A percentile compares a stretch with the other conserved stretches of the same genome.
These are phyloP conservation scores for Eremothecium cymbalariae DNA, from an alignment of 1,139 yeast genomes.

Conservation along the genomic window DNA sequence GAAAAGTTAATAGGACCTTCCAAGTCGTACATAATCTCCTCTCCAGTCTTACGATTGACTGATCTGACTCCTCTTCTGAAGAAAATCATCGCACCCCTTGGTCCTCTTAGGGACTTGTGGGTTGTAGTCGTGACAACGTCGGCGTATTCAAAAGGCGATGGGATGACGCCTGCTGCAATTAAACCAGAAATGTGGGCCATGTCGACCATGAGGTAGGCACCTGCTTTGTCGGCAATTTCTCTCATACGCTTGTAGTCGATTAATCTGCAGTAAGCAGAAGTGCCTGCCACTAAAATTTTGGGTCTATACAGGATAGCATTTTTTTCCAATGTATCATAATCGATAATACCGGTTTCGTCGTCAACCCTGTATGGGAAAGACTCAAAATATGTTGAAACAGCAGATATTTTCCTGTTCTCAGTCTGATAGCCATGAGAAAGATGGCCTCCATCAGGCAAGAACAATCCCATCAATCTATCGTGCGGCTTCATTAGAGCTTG, in stretches of 20 bases:
- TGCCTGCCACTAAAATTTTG: conserved; percentile 92
- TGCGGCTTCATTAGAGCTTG: conserved; percentile 92
- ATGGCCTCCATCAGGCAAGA: conserved; percentile 97
- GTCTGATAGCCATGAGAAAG: conserved; percentile 98
- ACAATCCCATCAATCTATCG: conserved; percentile 94
- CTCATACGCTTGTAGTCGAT: conserved; percentile 95
- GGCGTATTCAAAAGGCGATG: conserved; percentile 92
- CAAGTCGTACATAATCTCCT: conserved; percentile 78
- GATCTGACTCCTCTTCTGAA: conserved; percentile 94
- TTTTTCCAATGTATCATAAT: conserved; percentile 87
- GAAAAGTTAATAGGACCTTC: conserved; percentile 95
- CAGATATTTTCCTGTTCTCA: conserved; percentile 88
- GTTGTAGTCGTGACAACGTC: conserved; percentile 98
- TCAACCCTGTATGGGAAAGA: conserved; percentile 97
- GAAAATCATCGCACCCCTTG: conserved; percentile 98
- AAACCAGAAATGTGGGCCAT: conserved; percentile 99
- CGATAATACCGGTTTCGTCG: conserved; percentile 85
- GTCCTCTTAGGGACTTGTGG: conserved; percentile 97
- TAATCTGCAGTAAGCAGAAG: conserved; percentile 92
- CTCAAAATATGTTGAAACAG: conserved; percentile 92
- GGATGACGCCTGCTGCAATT: conserved; percentile 92
- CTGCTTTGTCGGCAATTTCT: conserved; percentile 91
- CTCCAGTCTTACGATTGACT: conserved; percentile 83
- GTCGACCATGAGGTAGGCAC: conserved; percentile 92
- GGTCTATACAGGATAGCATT: conserved; percentile 90